Percentiles rank a stretch among this genome's conserved stretches.
phyloP scores from a whole-genome alignment of 2,329 filamentous ascomycete genomes.

The Dactylonectria macrodidyma region DNA sequence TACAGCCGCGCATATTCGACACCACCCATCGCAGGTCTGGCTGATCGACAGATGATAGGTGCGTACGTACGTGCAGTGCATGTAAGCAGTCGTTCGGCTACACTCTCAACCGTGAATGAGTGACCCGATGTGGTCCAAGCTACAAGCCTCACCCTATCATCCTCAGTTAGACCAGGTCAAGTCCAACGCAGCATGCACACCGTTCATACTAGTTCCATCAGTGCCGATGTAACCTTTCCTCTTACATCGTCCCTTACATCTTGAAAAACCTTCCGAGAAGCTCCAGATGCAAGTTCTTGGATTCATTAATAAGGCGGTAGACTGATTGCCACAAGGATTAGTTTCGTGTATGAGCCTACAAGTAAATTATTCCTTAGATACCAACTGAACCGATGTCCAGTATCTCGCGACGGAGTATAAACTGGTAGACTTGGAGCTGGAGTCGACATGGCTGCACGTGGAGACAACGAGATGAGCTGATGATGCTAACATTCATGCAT shows the following conservation, averaged over 20 bases:
- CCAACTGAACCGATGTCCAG: neutral
- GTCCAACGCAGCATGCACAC: neutral
- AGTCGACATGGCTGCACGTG: neutral
- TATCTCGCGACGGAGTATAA: neutral
- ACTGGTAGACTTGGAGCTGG: too few relatives aligned
- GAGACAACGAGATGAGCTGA: neutral
- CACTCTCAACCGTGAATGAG: constrained; percentile 19
- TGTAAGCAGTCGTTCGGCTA: constrained; percentile 18
- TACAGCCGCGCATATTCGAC: constrained; percentile 1
- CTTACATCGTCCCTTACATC: neutral
- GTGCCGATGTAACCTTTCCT: neutral
- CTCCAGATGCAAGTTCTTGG: neutral
- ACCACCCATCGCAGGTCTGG: constrained; percentile 4
- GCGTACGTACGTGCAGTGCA: constrained; percentile 8
- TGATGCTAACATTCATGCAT: neutral
- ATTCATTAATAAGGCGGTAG: neutral
- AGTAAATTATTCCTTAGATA: neutral
- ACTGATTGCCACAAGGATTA: neutral
- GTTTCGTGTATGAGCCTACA: neutral
- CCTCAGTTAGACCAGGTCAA: constrained; percentile 7
- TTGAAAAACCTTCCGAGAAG: neutral
- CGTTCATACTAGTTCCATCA: neutral
- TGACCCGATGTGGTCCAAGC: constrained; percentile 15
- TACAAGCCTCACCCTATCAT: constrained; percentile 17
- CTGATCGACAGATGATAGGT: constrained; percentile 20